Conservation (phyloP, 2,329 filamentous ascomycete genomes). For the Monascus ruber region DNA sequence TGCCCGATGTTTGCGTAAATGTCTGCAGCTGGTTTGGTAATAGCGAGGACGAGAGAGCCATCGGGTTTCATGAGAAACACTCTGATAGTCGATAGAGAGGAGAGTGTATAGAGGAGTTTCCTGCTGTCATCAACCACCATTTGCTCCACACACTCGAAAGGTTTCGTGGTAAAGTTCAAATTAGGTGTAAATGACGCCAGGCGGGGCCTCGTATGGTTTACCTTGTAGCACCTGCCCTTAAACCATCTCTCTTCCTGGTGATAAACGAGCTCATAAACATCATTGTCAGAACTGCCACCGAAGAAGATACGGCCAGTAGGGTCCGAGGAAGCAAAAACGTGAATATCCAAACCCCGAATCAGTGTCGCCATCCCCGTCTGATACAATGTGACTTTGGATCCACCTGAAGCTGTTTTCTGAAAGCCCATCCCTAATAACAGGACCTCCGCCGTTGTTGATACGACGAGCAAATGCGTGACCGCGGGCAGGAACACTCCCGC, state of each 20-base stretch:
- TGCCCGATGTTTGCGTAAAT: constrained; percentile 67
- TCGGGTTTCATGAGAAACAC: constrained; percentile 73
- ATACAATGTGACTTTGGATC: constrained; percentile 66
- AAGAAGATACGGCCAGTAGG: constrained; percentile 89
- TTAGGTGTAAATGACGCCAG: constrained; percentile 47
- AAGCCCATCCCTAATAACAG: constrained; percentile 73
- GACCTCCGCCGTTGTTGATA: constrained; percentile 77
- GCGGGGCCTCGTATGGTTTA: constrained; percentile 72
- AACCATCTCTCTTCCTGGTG: constrained; percentile 98
- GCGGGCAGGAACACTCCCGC: constrained; percentile 74
- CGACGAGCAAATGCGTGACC: constrained; percentile 79
- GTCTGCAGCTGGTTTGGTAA: constrained; percentile 42
- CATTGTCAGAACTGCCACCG: constrained; percentile 65
- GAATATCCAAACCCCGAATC: constrained; percentile 64
- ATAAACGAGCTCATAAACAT: constrained; percentile 89
- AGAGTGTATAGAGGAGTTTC: constrained; percentile 82
- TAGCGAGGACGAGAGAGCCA: constrained; percentile 40
- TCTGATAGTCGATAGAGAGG: constrained; percentile 74
- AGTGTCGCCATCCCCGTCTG: constrained; percentile 77
- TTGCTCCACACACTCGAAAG: constrained; percentile 56
- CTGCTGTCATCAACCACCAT: constrained; percentile 83
- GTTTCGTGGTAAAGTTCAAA: constrained; percentile 32
- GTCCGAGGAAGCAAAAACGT: constrained; percentile 63
- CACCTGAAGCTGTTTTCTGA: constrained; percentile 52
- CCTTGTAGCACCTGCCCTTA: constrained; percentile 71